phyloP scores from a whole-genome alignment of 805 yeast species.

The Saccharomycodes ludwigii region DNA sequence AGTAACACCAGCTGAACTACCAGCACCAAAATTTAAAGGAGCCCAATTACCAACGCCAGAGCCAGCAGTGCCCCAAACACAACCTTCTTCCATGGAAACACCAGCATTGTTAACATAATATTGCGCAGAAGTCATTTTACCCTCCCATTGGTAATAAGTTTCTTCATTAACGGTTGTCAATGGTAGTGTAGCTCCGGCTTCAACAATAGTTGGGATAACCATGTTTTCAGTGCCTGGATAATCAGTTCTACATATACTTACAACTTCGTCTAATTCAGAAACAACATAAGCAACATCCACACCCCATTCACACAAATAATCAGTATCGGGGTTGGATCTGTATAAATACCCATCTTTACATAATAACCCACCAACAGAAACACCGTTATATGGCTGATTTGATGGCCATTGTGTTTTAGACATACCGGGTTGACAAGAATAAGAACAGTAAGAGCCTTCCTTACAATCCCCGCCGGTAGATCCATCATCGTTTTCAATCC shows the following conservation, averaged over 20 bases:
- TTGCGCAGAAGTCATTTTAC: constrained; percentile 80
- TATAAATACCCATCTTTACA: constrained; percentile 79
- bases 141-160: constrained; percentile 71
- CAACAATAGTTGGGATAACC: constrained; percentile 84
- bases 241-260: constrained; percentile 95
- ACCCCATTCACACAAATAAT: constrained; percentile 85
- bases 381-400: constrained; percentile 76
- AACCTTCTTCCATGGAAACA: constrained; percentile 78
- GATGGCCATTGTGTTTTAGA: constrained; percentile 98
- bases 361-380: constrained; percentile 83
- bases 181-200: constrained; percentile 51
- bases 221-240: constrained; percentile 99
- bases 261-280: constrained; percentile 47
- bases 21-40: constrained; percentile 86
- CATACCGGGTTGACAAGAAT: constrained; percentile 98
- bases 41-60: constrained; percentile 96
- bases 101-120: constrained; percentile 97
- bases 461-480: constrained; percentile 53
- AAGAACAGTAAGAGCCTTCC: constrained; percentile 92
- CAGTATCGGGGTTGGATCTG: constrained; percentile 57
- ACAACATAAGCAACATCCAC: constrained; percentile 53
- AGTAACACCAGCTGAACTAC: constrained; percentile 37
- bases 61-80: constrained; percentile 81
- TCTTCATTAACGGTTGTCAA: constrained; percentile 72
- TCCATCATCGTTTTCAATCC: constrained; percentile 47